Conservation (phyloP, 2,329 filamentous ascomycete species). For the Seiridium unicorne region DNA sequence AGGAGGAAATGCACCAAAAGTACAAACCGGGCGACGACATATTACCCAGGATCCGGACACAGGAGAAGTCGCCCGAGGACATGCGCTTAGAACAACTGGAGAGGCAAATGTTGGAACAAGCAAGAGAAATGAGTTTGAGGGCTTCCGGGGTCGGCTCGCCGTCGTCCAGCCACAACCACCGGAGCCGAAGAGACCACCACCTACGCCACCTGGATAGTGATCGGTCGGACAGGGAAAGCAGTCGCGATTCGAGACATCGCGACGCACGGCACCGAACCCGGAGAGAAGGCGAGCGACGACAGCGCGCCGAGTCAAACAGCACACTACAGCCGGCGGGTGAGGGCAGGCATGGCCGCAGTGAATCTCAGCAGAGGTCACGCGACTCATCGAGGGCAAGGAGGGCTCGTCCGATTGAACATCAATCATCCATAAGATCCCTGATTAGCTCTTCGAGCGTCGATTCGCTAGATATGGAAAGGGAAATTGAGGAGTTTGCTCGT, state of each 20-base stretch:
- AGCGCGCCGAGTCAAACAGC: constrained; percentile 30
- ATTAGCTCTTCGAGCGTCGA: constrained; percentile 78
- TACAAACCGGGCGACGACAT: constrained; percentile 84
- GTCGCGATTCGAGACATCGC: constrained; percentile 23
- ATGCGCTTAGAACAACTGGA: constrained; percentile 63
- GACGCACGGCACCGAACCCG: constrained; percentile 21
- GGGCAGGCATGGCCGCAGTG: constrained; percentile 39
- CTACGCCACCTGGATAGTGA: constrained; percentile 29
- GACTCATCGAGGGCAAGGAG: constrained; percentile 35
- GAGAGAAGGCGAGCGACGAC: constrained; percentile 27
- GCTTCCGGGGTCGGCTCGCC: constrained; percentile 53
- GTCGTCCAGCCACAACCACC: constrained; percentile 10
- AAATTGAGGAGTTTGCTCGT: constrained; percentile 85
- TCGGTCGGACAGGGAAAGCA: constrained; percentile 29
- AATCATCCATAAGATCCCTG: constrained; percentile 82
- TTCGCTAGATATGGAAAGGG: constrained; percentile 76
- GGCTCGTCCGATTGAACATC: constrained; percentile 73
- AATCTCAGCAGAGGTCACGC: constrained; percentile 41
- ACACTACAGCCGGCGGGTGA: constrained; percentile 35
- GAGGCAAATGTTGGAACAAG: constrained; percentile 66
- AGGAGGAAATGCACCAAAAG: constrained; percentile 68
- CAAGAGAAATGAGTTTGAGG: constrained; percentile 70
- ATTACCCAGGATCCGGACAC: constrained; percentile 58
- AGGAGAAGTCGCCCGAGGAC: constrained; percentile 52
- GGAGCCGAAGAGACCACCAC: constrained; percentile 22